Percentiles rank a stretch among this genome's conserved stretches.
Evolutionary conservation across 1,284 basidiomycete genomes (phyloP).

Genomic region (Ustilago bromivora): DNA sequence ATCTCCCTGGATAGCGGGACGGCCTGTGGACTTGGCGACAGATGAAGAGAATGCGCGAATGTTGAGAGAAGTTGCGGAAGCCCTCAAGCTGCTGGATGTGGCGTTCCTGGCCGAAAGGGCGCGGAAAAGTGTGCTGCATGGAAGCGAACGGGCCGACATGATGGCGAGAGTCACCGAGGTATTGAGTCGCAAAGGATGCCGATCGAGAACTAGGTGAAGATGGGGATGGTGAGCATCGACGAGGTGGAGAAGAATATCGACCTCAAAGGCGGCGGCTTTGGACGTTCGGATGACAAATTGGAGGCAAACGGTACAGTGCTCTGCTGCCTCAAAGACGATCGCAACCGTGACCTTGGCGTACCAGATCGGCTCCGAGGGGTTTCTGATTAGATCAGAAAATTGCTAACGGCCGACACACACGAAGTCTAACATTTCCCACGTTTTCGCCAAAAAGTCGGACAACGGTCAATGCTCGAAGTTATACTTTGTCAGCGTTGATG

Average conservation of each 20-base stretch:
- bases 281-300: constrained; percentile 46
- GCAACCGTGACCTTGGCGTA: constrained; percentile 17
- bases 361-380: constrained; percentile 35
- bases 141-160: constrained; percentile 43
- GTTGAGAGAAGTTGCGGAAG: constrained; percentile 25
- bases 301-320: constrained; percentile 15
- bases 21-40: constrained; percentile 21
- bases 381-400: neutral
- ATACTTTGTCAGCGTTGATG: neutral
- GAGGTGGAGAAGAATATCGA: constrained; percentile 23
- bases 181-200: constrained; percentile 1
- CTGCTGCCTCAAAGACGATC: constrained; percentile 21
- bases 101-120: constrained; percentile 38
- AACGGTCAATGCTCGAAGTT: constrained; percentile 5
- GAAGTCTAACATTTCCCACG: constrained; percentile 16
- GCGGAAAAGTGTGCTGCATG: constrained; percentile 34
- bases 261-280: neutral
- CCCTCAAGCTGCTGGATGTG: constrained; percentile 27
- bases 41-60: constrained; percentile 36
- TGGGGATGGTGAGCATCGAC: constrained; percentile 2
- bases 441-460: constrained; percentile 2
- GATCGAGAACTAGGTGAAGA: constrained; percentile 6
- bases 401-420: constrained; percentile 24
- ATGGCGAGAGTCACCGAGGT: constrained; percentile 8
- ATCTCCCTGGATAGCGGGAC: constrained; percentile 40